Percentiles rank a stretch among this genome's conserved stretches.
These are phyloP conservation scores for Pachysolen tannophilus DNA, from an alignment of 805 yeast species.

Conservation along the genomic window DNA sequence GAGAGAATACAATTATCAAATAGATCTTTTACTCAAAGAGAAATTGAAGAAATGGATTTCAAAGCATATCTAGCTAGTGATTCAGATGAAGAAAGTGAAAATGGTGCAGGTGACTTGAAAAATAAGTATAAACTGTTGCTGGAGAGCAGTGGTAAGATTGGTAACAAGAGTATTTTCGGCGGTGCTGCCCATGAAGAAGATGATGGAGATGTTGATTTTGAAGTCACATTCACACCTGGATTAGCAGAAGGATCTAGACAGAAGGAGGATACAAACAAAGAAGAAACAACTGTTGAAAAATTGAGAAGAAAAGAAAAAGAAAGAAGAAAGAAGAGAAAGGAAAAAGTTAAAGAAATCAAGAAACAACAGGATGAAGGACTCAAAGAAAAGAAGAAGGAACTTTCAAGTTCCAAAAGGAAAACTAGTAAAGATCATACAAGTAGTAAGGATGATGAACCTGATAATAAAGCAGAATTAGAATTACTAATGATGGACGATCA, in stretches of 20 bases:
- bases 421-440: constrained; percentile 28
- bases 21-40: constrained; percentile 80
- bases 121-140: constrained; percentile 57
- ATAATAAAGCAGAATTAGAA: constrained; percentile 61
- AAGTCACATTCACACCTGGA: constrained; percentile 92
- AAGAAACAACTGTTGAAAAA: constrained; percentile 71
- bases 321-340: constrained; percentile 79
- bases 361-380: constrained; percentile 30
- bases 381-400: constrained; percentile 18
- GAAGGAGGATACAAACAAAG: constrained; percentile 33
- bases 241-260: constrained; percentile 36
- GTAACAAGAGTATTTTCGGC: constrained; percentile 26
- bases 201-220: constrained; percentile 80
- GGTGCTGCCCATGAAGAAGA: constrained; percentile 28
- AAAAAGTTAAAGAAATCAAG: constrained; percentile 57
- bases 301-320: constrained; percentile 87
- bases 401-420: too few relatives aligned
- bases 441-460: constrained; percentile 14
- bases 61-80: constrained; percentile 86
- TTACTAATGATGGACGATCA: constrained; percentile 57
- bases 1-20: constrained; percentile 73
- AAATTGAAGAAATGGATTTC: constrained; percentile 85
- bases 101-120: constrained; percentile 34
- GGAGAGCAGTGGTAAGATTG: constrained; percentile 30
- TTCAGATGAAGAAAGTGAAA: too few relatives aligned